Base-by-base conservation (phyloP, 495 filamentous ascomycete genomes). In the Acidomyces sp. region DNA sequence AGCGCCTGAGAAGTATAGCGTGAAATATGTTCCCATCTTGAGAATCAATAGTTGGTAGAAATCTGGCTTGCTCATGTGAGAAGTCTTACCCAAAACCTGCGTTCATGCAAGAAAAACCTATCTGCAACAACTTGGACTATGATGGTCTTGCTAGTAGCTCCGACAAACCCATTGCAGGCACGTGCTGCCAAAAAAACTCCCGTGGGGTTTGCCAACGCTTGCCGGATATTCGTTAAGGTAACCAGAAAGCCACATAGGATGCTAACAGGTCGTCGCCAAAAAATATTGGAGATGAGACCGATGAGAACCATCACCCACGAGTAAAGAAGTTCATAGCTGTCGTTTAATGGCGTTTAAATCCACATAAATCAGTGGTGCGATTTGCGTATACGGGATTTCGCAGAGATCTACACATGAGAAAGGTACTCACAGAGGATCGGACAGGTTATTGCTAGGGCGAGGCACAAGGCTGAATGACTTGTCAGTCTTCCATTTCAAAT, bases 31-130 rank as follows among this genome's bases (percentile, higher is more conserved):
- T 13, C 45, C 45, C 29, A 48, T 34, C 34, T 37, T 58, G 65
- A 35, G 6, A 19, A 13, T 9, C 3, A 4, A 36, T 37, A 51
- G 31, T 15, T 41, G 22, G 1, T 26, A 17, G 9, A 5, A 61
- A 50, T 28, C 26, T 7, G n/a, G n/a, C 53, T 57, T 54, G 13
- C 57, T 39, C 20, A 44, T 53, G 5, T 51, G 46, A 62, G 58
- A 41, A 60, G 18, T 61, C 64, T 34, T 65, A 71, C 68, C 39
- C 71, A 71, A 26, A 66, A 62, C 17, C 72, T 72, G 30, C 74
- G 65, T 47, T 77, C 72, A 47, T 78, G 71, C 0, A 77, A 54
- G 54, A 77, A 77, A 49, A 74, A 70, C 39, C 74, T 67, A 40
- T 77, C 74, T 10, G 70, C 65, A 32, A 78, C 75, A n/a, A 77